These are phyloP conservation scores for Pyrrhoderma noxium DNA, from an alignment of 1,284 basidiomycete species.

Conservation along the genomic window DNA sequence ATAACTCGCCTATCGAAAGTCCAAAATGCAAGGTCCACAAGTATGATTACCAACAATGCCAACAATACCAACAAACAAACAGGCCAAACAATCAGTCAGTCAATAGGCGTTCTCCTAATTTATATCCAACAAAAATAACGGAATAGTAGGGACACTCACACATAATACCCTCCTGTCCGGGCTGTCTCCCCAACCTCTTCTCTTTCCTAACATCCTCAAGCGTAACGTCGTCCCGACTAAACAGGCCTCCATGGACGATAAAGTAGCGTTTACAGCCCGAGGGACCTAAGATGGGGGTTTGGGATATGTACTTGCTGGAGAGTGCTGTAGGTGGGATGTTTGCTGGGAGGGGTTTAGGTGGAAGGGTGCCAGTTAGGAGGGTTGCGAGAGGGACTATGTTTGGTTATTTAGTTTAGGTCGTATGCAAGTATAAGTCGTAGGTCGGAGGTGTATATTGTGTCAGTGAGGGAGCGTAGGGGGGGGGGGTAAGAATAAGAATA, in stretches of 20 bases:
- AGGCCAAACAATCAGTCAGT: too few species aligned
- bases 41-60: too few species aligned
- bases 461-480: too few species aligned
- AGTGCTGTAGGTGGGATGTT: conserved; percentile 18
- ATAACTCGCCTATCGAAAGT: conserved; percentile 53
- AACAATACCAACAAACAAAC: too few species aligned
- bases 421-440: too few species aligned
- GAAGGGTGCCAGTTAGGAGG: conserved; percentile 67
- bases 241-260: conserved; percentile 93
- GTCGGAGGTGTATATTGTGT: too few species aligned
- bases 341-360: conserved; percentile 44
- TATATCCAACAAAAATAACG: too few species aligned
- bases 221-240: conserved; percentile 90
- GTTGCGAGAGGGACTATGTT: conserved; percentile 82
- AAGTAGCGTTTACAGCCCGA: conserved; percentile 87
- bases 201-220: conserved; percentile 90
- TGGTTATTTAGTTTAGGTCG: too few species aligned
- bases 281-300: conserved; percentile 65
- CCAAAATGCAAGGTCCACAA: too few species aligned
- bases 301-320: conserved; percentile 18
- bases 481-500: too few species aligned
- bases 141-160: conserved; percentile 42
- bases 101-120: too few species aligned
- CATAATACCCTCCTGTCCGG: conserved; percentile 94
- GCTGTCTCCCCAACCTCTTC: conserved; percentile 82